A percentile compares a stretch with the other conserved stretches of the same genome.
phyloP scores from a whole-genome alignment of 371 early-diverging fungal species.

The Mortierella sp. region DNA sequence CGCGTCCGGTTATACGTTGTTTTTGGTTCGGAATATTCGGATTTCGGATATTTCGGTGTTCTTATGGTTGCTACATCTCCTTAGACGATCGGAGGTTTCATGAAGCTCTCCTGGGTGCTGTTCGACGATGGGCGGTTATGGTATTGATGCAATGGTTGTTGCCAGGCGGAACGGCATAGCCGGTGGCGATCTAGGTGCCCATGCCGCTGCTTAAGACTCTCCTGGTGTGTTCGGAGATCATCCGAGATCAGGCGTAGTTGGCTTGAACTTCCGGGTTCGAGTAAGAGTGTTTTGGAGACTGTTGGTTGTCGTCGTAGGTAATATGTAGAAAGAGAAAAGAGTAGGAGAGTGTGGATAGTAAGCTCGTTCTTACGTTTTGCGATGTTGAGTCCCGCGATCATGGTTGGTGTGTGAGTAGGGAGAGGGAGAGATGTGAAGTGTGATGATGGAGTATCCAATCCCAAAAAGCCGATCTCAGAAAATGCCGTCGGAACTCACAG shows the following conservation, averaged over 20 bases:
- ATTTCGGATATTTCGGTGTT: constrained; percentile 1
- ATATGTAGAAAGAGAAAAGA: neutral
- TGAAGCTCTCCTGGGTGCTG: neutral
- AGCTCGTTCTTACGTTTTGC: constrained; percentile 41
- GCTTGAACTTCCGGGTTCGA: neutral
- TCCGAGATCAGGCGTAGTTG: constrained; percentile 1
- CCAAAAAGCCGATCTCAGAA: neutral
- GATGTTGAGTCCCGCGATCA: constrained; percentile 51
- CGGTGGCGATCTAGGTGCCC: neutral
- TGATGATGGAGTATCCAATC: constrained; percentile 6
- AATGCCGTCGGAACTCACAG: neutral
- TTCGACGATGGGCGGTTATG: neutral
- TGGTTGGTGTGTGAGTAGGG: constrained; percentile 22
- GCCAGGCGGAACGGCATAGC: neutral
- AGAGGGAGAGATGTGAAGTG: constrained; percentile 10
- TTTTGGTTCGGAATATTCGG: constrained; percentile 9
- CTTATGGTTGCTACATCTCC: neutral
- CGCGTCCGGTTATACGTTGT: neutral
- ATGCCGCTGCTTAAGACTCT: neutral
- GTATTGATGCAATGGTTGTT: no score
- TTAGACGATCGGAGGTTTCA: neutral
- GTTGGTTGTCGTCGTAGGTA: neutral
- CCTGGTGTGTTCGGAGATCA: neutral
- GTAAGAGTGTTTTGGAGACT: neutral
- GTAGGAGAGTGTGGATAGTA: neutral